Conservation (phyloP, 345 rosid species). For the Streptanthus diversifolius region DNA sequence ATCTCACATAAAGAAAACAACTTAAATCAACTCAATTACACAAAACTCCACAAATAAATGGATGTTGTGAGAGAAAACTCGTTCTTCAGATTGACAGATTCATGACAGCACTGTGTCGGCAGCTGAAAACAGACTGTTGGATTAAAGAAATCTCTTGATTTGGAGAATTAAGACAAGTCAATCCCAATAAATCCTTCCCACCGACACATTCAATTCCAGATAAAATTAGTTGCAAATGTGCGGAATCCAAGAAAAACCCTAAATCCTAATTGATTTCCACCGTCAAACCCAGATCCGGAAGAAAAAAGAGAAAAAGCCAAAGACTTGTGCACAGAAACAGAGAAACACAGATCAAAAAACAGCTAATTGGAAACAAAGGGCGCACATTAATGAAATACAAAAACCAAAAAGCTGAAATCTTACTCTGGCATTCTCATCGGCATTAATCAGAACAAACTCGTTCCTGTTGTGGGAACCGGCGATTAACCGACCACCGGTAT, state of each 20-base stretch:
- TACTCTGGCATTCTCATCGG: constrained; percentile 89
- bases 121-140: background rate
- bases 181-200: background rate
- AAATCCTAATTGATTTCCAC: background rate
- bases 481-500: constrained; percentile 87
- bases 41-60: background rate
- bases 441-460: constrained; percentile 94
- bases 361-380: background rate
- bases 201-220: constrained; percentile 23
- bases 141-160: background rate
- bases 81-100: constrained; percentile 10
- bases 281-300: constrained; percentile 40
- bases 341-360: constrained; percentile 23
- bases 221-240: background rate
- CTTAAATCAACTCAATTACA: background rate
- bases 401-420: constrained; percentile 21
- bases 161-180: constrained; percentile 2
- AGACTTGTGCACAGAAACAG: constrained; percentile 10
- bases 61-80: too few relatives aligned
- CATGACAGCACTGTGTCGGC: constrained; percentile 1
- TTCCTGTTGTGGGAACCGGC: constrained; percentile 99
- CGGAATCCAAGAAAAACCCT: constrained; percentile 14
- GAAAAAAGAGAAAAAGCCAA: background rate
- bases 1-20: background rate
- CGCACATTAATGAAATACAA: too few relatives aligned